Base-by-base conservation (phyloP, 2,329 filamentous ascomycete genomes). In the Botrytis fragariae region DNA sequence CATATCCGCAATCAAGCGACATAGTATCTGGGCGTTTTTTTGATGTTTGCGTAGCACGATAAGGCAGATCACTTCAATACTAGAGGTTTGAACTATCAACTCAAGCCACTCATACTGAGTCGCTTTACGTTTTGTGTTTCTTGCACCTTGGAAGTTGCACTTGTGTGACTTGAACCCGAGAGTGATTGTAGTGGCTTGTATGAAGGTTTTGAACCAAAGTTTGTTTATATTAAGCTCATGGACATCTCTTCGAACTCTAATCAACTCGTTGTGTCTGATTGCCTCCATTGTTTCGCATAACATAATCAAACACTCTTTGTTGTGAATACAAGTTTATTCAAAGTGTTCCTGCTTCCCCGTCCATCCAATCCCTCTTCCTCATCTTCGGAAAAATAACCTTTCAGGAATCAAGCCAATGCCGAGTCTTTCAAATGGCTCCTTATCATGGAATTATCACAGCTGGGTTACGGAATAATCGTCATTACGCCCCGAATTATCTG, bases 371-470 rank as follows among this genome's bases (percentile, higher is more conserved):
- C 25, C 20, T 42, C 10, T 25, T 32, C 25, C 22, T n/a, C 35
- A 20, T 42, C 37, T 42, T 57, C 20, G 6, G 37, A 25, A 14
- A 68, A 42, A 9, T 18, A 29, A 8, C 9, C n/a, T 44, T 42
- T 1, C 0, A n/a, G 54, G 18, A 69, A 57, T 44, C 35, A 44
- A 67, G 39, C 18, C 48, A 72, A 72, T 67, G 62, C 39, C n/a
- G 62, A 45, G 22, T 60, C 51, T 44, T 44, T 18, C 37, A 59
- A 45, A 72, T 72, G 71, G 63, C 71, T 48, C 71, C 71, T 16
- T 72, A 72, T 32, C 63, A 72, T 69, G 71, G 71, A 51, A 45
- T 72, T 20, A 69, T 72, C 10, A 69, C 71, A 35, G 71, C 71
- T 25, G 71, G 63, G 9, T 68, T 72, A 32, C 42, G 51, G 39